Evolutionary conservation across 179 eudicot species (phyloP), one percentile per base, ranked within the genome.

Genomic region (Dionaea muscipula): DNA sequence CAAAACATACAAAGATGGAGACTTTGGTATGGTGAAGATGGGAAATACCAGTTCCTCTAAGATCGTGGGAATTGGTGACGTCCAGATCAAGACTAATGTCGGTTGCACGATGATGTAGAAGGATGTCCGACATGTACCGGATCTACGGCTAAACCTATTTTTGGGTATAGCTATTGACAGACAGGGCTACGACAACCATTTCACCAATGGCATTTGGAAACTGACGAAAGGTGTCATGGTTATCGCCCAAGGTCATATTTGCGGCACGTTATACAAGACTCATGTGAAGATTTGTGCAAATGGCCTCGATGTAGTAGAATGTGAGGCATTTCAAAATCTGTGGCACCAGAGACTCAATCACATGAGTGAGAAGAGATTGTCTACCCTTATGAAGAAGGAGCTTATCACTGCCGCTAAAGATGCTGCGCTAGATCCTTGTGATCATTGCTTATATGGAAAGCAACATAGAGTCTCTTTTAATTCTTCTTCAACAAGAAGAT

Each of bases 391-490:
- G 4, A 10, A 21, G 14, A 47, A 20, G 51, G 2, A 7, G 4
- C 24, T 47, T 1, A 17, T 47, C 24, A 2, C 12, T 22, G 4
- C 4, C 14, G 23, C 21, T 4, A 47, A 47, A 13, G 51, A 21
- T 47, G 13, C 4, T 15, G 3, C 4, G 3, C 24, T 47, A 2
- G 14, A 47, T 18, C 4, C 23, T 4, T 47, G 51, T 10, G 12
- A 17, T 16, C 7, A 47, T 22, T 47, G 51, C 17, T 2, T 47
- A 4, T 17, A 2, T 47, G 51, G 51, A 3, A 47, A 47, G 21
- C 13, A 47, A 20, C 22, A 47, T 47, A 47, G 24, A 47, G 51
- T 47, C 21, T 47, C 51, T 9, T 47, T 47, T 21, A 2, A 47
- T 1, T 4, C 2, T 2, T 20, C 4, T 11, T 20, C 22, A 3